These are phyloP conservation scores for Stevia rebaudiana DNA, from an alignment of 140 eudicot genomes.

Conservation along the genomic window DNA sequence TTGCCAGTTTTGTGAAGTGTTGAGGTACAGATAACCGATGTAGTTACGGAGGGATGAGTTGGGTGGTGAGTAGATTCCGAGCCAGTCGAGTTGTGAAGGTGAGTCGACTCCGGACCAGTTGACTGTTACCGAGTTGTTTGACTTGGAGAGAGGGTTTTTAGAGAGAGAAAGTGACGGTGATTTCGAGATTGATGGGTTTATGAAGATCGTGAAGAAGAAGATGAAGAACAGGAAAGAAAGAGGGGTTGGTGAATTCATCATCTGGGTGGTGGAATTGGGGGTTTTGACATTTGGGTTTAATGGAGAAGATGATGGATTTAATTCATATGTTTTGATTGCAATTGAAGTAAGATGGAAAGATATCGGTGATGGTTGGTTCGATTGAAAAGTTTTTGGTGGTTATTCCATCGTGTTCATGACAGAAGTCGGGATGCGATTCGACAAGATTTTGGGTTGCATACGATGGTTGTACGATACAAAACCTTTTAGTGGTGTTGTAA, in stretches of 20 bases:
- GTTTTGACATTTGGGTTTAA: neutral
- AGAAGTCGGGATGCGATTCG: constrained; percentile 19
- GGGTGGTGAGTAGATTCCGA: constrained; percentile 87
- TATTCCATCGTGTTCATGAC: constrained; percentile 22
- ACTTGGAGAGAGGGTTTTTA: constrained; percentile 34
- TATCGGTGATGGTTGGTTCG: constrained; percentile 8
- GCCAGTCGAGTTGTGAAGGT: constrained; percentile 77
- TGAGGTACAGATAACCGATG: constrained; percentile 77
- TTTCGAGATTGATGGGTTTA: constrained; percentile 23
- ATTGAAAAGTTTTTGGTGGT: constrained; percentile 10
- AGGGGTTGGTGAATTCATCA: constrained; percentile 22
- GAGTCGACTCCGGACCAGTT: constrained; percentile 58
- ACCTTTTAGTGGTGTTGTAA: no score
- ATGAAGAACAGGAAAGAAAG: neutral
- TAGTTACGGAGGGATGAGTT: constrained; percentile 46
- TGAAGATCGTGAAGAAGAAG: constrained; percentile 16
- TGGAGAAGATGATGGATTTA: constrained; percentile 21
- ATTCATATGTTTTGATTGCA: constrained; percentile 6
- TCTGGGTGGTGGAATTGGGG: neutral
- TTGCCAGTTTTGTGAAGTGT: constrained; percentile 56
- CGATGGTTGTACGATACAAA: no score
- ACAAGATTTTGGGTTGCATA: neutral
- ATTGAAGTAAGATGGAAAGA: neutral
- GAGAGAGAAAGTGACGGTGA: constrained; percentile 39
- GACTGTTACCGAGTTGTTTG: constrained; percentile 60